These are phyloP conservation scores for Macrophomina pseudophaseolina DNA, from an alignment of 2,329 filamentous ascomycete species.

Conservation along the genomic window DNA sequence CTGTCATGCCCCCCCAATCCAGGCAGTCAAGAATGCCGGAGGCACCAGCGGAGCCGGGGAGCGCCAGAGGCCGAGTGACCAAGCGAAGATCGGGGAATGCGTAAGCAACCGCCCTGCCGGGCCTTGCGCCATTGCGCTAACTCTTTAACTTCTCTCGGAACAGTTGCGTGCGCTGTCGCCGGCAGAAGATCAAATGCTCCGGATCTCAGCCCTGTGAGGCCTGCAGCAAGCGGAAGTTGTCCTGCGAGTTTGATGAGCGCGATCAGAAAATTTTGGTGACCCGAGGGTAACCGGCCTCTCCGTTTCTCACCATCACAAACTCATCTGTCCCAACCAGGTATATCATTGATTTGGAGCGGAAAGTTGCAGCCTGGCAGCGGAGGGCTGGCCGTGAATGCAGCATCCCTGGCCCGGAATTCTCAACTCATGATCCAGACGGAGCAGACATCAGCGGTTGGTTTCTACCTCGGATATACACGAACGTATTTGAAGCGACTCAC, in stretches of 20 bases:
- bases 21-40: neutral
- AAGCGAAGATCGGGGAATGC: slow-evolving; percentile 38
- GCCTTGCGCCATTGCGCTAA: neutral
- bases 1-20: neutral
- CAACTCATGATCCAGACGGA: neutral
- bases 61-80: slow-evolving; percentile 1
- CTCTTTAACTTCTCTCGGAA: neutral
- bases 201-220: slow-evolving; percentile 39
- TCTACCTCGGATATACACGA: no score
- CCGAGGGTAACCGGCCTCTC: slow-evolving; percentile 32
- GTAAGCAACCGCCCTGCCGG: slow-evolving; percentile 23
- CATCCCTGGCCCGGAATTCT: neutral
- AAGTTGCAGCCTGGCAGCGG: slow-evolving; percentile 33
- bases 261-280: slow-evolving; percentile 40
- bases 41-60: neutral
- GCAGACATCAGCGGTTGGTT: neutral
- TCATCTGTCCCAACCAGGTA: slow-evolving; percentile 30
- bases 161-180: slow-evolving; percentile 37
- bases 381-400: slow-evolving; percentile 4
- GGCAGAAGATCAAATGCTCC: slow-evolving; percentile 42
- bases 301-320: neutral
- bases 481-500: neutral
- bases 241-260: slow-evolving; percentile 38
- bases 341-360: slow-evolving; percentile 36
- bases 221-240: slow-evolving; percentile 36